Percentiles rank a stretch among this genome's conserved stretches.
Evolutionary conservation across 768 basidiomycete genomes (phyloP).

Genomic region (Coprinopsis cinerea): DNA sequence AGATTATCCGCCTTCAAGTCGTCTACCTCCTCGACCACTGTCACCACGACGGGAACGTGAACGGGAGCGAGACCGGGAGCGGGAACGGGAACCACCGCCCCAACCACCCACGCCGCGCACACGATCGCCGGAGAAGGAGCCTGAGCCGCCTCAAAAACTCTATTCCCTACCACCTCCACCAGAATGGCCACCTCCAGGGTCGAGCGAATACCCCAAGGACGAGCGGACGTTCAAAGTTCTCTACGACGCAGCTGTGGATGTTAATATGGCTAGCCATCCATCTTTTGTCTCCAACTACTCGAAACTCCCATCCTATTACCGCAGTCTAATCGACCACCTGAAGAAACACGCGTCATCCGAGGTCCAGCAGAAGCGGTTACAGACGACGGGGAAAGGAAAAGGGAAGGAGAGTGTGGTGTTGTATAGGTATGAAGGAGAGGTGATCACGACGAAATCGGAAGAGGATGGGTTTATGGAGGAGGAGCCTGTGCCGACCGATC

Average conservation of each 20-base stretch:
- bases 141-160: slow-evolving; percentile 1
- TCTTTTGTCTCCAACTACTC: slow-evolving; percentile 14
- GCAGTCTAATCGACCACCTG: slow-evolving; percentile 34
- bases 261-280: slow-evolving; percentile 21
- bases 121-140: slow-evolving; percentile 7
- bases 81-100: slow-evolving; percentile 7
- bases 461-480: slow-evolving; percentile 28
- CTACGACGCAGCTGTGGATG: slow-evolving; percentile 53
- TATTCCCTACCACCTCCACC: slow-evolving; percentile 24
- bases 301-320: slow-evolving; percentile 25
- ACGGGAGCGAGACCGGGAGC: too few species aligned
- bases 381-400: slow-evolving; percentile 61
- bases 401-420: too few species aligned
- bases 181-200: slow-evolving; percentile 50
- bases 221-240: slow-evolving; percentile 53
- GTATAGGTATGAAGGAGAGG: slow-evolving; percentile 50
- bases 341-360: slow-evolving; percentile 25
- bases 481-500: slow-evolving; percentile 42
- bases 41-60: neutral
- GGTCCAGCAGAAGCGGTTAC: slow-evolving; percentile 38
- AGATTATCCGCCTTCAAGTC: neutral
- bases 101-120: slow-evolving; percentile 1
- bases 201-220: slow-evolving; percentile 33
- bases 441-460: slow-evolving; percentile 31
- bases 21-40: neutral